Conservation (phyloP, 805 yeast species). For the Barnettozyma californica region DNA sequence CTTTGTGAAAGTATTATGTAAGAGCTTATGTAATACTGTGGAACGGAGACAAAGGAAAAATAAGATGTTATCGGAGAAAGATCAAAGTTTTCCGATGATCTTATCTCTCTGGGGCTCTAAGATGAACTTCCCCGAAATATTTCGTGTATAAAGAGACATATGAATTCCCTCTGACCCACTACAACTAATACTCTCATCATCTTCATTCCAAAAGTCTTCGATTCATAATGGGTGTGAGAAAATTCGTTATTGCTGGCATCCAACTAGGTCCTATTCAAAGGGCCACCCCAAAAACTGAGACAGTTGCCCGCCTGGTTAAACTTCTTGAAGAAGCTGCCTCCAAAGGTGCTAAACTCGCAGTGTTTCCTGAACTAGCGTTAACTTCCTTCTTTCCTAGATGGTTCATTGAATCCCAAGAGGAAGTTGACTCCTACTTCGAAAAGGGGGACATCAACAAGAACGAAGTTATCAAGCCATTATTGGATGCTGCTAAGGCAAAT, state of each 20-base stretch:
- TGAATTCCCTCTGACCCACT: too few species aligned
- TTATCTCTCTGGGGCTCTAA: too few species aligned
- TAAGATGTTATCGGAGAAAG: not conserved
- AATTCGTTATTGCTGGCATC: slow-evolving; percentile 30
- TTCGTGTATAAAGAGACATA: too few species aligned
- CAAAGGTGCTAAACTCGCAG: slow-evolving; percentile 29
- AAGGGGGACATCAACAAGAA: slow-evolving; percentile 30
- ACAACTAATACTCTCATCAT: too few species aligned
- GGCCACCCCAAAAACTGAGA: slow-evolving; percentile 27
- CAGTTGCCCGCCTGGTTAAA: slow-evolving; percentile 27
- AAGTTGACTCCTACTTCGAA: slow-evolving; percentile 32
- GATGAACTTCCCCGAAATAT: too few species aligned
- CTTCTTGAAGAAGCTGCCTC: slow-evolving; percentile 28
- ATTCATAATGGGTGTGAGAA: slow-evolving; percentile 18
- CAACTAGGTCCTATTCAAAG: slow-evolving; percentile 32
- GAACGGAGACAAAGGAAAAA: too few species aligned
- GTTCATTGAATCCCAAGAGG: slow-evolving; percentile 29
- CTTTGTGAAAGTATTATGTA: not conserved
- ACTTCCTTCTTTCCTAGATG: slow-evolving; percentile 35
- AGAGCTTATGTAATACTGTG: too few species aligned
- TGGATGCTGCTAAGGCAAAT: slow-evolving; percentile 27
- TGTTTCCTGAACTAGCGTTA: slow-evolving; percentile 34
- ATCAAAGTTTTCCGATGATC: not conserved
- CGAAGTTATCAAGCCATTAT: slow-evolving; percentile 26
- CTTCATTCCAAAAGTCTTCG: not conserved